Conservation (phyloP, 176 grass and related monocot genomes). For the Zizania latifolia region DNA sequence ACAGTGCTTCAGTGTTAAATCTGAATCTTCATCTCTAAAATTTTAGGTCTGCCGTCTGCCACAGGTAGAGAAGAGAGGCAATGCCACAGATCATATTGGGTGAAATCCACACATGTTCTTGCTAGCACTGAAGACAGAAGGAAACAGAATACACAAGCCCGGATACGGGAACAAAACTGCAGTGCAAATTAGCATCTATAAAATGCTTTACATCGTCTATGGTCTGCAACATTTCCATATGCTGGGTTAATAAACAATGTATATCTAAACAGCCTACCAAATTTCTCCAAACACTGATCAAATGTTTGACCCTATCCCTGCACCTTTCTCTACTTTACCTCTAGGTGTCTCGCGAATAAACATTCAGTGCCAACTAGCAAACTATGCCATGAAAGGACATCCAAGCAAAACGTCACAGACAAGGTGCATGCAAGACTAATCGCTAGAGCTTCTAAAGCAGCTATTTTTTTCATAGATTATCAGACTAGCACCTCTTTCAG, state of each 20-base stretch:
- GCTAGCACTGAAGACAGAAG: no score
- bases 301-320: slow-evolving; percentile 21
- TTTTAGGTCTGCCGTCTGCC: no score
- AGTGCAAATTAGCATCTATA: slow-evolving; percentile 20
- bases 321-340: slow-evolving; percentile 13
- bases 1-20: no score
- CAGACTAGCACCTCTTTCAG: slow-evolving; percentile 16
- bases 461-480: slow-evolving; percentile 3
- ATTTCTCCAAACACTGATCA: neutral
- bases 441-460: neutral
- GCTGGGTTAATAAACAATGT: neutral
- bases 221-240: slow-evolving; percentile 11
- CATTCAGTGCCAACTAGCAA: neutral
- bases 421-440: neutral
- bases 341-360: slow-evolving; percentile 1
- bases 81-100: no score
- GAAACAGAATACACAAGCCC: neutral
- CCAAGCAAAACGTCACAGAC: neutral
- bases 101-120: no score
- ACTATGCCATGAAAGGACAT: neutral
- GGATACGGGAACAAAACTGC: neutral
- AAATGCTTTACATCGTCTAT: slow-evolving; percentile 35
- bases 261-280: slow-evolving; percentile 11
- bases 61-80: no score
- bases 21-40: no score